Evolutionary conservation across 2,329 filamentous ascomycete species (phyloP).

Genomic region (Talaromyces verruculosus): DNA sequence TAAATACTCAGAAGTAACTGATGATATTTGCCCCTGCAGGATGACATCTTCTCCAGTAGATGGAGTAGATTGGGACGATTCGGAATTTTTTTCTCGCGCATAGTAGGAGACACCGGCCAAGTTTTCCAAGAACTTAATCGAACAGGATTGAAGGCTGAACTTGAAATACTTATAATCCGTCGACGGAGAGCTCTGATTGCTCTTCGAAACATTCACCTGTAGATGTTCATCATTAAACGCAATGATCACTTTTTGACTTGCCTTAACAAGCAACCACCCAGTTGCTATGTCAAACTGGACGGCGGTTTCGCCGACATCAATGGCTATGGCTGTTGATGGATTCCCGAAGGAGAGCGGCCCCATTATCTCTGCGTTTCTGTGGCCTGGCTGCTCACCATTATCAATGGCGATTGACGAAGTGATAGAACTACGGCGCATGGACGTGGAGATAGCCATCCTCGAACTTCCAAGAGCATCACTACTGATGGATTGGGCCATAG

Average conservation of each 20-base stretch:
- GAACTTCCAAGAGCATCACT: slow-evolving; percentile 31
- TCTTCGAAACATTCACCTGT: slow-evolving; percentile 7
- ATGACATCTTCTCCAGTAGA: slow-evolving; percentile 35
- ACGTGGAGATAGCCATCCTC: slow-evolving; percentile 26
- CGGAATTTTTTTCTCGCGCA: slow-evolving; percentile 18
- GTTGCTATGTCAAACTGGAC: slow-evolving; percentile 43
- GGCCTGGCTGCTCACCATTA: slow-evolving; percentile 12
- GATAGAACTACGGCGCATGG: slow-evolving; percentile 25
- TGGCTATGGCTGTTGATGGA: slow-evolving; percentile 25
- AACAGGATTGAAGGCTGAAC: slow-evolving; percentile 32
- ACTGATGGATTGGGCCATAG: slow-evolving; percentile 26
- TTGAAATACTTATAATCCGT: slow-evolving; percentile 22
- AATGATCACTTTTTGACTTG: slow-evolving; percentile 34
- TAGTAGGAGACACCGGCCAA: slow-evolving; percentile 34
- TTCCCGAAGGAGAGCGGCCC: slow-evolving; percentile 15
- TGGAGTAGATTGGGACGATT: slow-evolving; percentile 25
- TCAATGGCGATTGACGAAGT: slow-evolving; percentile 24
- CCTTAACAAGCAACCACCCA: slow-evolving; percentile 43
- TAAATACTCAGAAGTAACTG: slow-evolving; percentile 29
- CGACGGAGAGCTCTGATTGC: neutral
- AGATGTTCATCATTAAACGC: slow-evolving; percentile 23
- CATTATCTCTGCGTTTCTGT: slow-evolving; percentile 11
- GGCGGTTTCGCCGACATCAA: slow-evolving; percentile 35
- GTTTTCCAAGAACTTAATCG: slow-evolving; percentile 41
- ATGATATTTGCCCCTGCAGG: slow-evolving; percentile 33